Evolutionary conservation across 768 basidiomycete species (phyloP), one percentile per base, ranked within the genome.

Genomic region (Russula ochroleuca): DNA sequence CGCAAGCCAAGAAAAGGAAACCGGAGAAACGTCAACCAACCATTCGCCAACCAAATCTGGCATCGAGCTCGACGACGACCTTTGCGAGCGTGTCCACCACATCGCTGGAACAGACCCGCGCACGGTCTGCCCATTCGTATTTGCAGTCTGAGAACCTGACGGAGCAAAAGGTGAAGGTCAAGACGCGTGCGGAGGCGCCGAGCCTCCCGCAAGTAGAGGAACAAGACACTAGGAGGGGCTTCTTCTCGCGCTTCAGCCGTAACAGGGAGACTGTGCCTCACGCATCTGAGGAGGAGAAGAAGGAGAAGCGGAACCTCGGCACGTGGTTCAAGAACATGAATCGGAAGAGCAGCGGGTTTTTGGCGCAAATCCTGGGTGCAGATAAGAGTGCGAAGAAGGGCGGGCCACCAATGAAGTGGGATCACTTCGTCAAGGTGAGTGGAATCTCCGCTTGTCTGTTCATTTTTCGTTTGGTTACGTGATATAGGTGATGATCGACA

Each of bases 111-210:
- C 73, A 82, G 9, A 78, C 80, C 19, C 73, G 79, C 6, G 87
- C 86, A 0, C 86, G 88, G 72, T 92, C 90, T 21, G 82, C 82
- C 25, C 87, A 78, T 65, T 83, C 87, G 14, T 92, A 92, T 73
- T 69, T 90, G 25, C 81, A 86, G 69, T 72, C 76, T 17, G 78
- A 80, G 66, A 77, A 83, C 33, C 66, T 82, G 14, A 74, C 63
- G 33, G 65, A 77, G 14, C 72, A 77, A 28, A 90, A 90, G 71
- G 74, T 76, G 67, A 92, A 93, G 73, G 72, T 85, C 47, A 92
- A 93, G 74, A 83, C 86, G 31, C 80, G 91, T 17, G 80, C 83
- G 1, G 83, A 85, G 54, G 80, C 82, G 69, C 77, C 81, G 4
- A 80, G 80, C 13, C 73, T 83, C 45, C 83, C 83, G 51, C 74